phyloP scores from a whole-genome alignment of 2,329 filamentous ascomycete species.

The Aureobasidium sp. region DNA sequence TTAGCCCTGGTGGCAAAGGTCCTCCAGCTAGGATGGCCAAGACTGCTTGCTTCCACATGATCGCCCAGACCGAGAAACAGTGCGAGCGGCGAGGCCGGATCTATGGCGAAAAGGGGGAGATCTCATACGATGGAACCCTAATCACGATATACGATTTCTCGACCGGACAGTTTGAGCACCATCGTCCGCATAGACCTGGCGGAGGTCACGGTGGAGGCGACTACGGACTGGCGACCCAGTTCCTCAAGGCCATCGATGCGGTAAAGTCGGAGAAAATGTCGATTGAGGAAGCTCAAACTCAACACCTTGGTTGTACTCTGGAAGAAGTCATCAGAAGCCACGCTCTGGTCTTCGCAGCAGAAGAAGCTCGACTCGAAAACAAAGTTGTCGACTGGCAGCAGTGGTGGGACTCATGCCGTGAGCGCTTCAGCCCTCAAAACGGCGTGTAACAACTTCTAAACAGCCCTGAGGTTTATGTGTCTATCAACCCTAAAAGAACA shows the following conservation, averaged over 20 bases:
- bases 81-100: slow-evolving; percentile 79
- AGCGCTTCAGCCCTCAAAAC: not conserved
- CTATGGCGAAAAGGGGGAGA: slow-evolving; percentile 79
- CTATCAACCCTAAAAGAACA: no score
- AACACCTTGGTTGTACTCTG: slow-evolving; percentile 70
- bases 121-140: slow-evolving; percentile 69
- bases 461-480: not conserved
- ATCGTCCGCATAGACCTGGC: slow-evolving; percentile 33
- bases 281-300: slow-evolving; percentile 61
- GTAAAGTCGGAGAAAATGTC: slow-evolving; percentile 63
- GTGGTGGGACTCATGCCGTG: slow-evolving; percentile 59
- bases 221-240: slow-evolving; percentile 69
- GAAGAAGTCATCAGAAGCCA: slow-evolving; percentile 87
- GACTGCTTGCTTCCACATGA: slow-evolving; percentile 87
- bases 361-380: slow-evolving; percentile 65
- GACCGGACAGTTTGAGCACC: slow-evolving; percentile 45
- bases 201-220: slow-evolving; percentile 71
- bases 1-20: not conserved
- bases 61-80: slow-evolving; percentile 77
- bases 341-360: slow-evolving; percentile 87
- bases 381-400: slow-evolving; percentile 64
- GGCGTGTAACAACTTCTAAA: not conserved
- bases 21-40: slow-evolving; percentile 53
- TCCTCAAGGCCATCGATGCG: slow-evolving; percentile 69
- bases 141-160: slow-evolving; percentile 71